A percentile compares a stretch with the other conserved stretches of the same genome.
These are phyloP conservation scores for Ustilago vetiveriae DNA, from an alignment of 1,284 basidiomycete genomes.

Conservation along the genomic window DNA sequence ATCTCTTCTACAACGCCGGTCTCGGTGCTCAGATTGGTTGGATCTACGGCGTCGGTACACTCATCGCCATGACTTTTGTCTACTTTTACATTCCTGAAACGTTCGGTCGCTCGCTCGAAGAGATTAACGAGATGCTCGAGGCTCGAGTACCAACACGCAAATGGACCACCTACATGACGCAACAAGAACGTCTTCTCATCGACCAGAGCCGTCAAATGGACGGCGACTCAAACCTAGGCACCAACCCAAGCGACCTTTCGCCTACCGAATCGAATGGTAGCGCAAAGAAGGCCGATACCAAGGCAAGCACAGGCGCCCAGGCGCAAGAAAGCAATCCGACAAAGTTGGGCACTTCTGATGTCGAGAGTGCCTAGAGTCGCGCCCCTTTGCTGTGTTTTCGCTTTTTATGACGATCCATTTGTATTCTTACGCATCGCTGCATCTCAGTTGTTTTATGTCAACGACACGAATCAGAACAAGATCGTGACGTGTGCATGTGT, in stretches of 20 bases:
- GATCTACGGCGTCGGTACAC: constrained; percentile 67
- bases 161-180: constrained; percentile 52
- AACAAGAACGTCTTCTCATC: constrained; percentile 31
- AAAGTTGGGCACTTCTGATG: constrained; percentile 29
- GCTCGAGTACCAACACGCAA: constrained; percentile 48
- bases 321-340: constrained; percentile 28
- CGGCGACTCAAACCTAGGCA: constrained; percentile 16
- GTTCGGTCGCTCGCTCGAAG: constrained; percentile 53
- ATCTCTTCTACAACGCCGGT: constrained; percentile 64
- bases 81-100: constrained; percentile 69
- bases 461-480: no score
- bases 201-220: constrained; percentile 36
- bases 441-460: not conserved
- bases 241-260: constrained; percentile 27
- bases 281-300: constrained; percentile 34
- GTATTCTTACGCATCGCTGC: constrained; percentile 17
- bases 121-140: constrained; percentile 63
- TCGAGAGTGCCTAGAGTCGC: constrained; percentile 18
- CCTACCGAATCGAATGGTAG: constrained; percentile 19
- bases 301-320: not conserved
- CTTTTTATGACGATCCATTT: not conserved
- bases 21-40: constrained; percentile 68
- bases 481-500: no score
- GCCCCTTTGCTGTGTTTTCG: no score
- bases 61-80: constrained; percentile 68